Evolutionary conservation across 345 rosid species (phyloP), one percentile per base, ranked within the genome.

Genomic region (Erysimum cheiranthoides): DNA sequence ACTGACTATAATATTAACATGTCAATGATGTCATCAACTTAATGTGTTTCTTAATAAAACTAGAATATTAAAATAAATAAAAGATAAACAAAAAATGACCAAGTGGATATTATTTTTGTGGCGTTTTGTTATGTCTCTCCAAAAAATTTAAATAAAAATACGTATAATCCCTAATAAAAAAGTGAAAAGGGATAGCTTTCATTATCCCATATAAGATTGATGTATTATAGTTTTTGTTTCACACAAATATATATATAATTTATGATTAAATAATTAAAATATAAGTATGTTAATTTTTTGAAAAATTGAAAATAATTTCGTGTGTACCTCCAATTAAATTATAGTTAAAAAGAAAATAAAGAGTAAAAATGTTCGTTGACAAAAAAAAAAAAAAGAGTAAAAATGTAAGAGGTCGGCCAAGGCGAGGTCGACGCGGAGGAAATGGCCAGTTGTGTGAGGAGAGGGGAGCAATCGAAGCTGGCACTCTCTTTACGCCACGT

Each of bases 391-490:
- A n/a, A n/a, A n/a, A n/a, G 12, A 31, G 18, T 10, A 10, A 1
- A 61, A 40, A 63, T 38, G 64, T 42, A 34, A 27, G 40, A 74
- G 43, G 79, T 75, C 73, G 79, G 79, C 73, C 45, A 67, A 59
- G 1, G 17, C 9, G 61, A 75, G 36, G 78, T 75, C 61, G 78
- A 75, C 73, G 73, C 54, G 68, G 53, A 38, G 8, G 36, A 74
- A 59, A 0, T 0, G 28, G 73, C 63, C 63, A 68, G 70, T 63
- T 68, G 74, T 61, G 14, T 4, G 39, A 61, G 18, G 10, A 61
- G 39, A 31, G 68, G 74, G 74, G 70, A 76, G 63, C 74, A 68
- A 76, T 42, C 49, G 58, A 61, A 76, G 70, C 65, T 76, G 74
- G 63, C 46, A 51, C 70, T 54, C 72, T 61, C 52, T 28, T 21